Conservation (phyloP, 306 rosid species). For the Nissolia schottii region DNA sequence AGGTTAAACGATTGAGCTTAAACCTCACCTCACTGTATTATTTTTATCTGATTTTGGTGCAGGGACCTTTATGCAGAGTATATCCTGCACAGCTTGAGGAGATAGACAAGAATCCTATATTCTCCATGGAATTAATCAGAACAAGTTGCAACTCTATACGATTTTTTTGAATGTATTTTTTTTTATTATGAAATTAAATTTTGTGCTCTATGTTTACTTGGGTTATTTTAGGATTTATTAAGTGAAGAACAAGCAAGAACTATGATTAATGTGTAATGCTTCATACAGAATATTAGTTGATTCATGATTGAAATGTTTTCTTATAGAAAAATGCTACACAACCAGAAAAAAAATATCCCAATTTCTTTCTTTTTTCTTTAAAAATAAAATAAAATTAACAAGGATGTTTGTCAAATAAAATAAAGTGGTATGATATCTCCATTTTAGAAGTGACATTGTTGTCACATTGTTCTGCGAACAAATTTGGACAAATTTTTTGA, state of each 20-base stretch:
- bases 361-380: too few relatives aligned
- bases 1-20: too few relatives aligned
- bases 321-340: not conserved
- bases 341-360: too few relatives aligned
- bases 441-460: too few relatives aligned
- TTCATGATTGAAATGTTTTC: not conserved
- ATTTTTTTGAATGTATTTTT: constrained; percentile 8
- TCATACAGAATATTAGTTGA: constrained; percentile 1
- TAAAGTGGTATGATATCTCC: too few relatives aligned
- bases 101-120: constrained; percentile 36
- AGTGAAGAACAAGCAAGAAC: constrained; percentile 1
- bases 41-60: constrained; percentile 36
- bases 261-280: not conserved
- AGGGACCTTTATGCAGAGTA: constrained; percentile 98
- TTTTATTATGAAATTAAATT: not conserved
- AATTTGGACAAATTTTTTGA: too few relatives aligned
- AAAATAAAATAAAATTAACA: too few relatives aligned
- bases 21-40: too few relatives aligned
- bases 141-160: constrained; percentile 22
- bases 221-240: not conserved
- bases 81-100: constrained; percentile 75
- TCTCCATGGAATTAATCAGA: constrained; percentile 16
- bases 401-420: too few relatives aligned
- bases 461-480: too few relatives aligned
- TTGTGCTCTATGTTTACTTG: constrained; percentile 17